Evolutionary conservation across 2,329 filamentous ascomycete genomes (phyloP), one percentile per base, ranked within the genome.

Genomic region (Bipolaris victoriae): DNA sequence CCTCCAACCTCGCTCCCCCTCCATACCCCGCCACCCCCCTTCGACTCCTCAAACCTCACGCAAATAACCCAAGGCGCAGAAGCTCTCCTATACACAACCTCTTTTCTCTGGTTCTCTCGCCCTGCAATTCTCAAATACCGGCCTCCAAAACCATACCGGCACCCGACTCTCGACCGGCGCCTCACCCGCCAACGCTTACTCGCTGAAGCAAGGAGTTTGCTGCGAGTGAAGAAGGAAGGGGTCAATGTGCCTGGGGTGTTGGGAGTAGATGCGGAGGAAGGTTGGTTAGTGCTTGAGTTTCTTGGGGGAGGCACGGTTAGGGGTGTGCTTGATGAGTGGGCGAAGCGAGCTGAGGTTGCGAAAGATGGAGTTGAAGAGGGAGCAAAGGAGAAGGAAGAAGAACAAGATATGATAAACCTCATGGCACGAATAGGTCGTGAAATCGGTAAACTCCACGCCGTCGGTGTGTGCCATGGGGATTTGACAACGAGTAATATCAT

Each of bases 401-500:
- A 62, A 5, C 58, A 70, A 35, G 74, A 76, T 13, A 76, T 72
- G 29, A 44, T 76, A 36, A 75, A 72, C 3, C 78, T 97, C 59
- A 87, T 97, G 85, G 78, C 82, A 45, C 82, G 85, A 62, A 87
- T 97, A 58, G 93, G 91, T 1, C 71, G 75, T 5, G 87, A 88
- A 2, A 85, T 97, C 15, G 92, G 90, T 7, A 83, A 76, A 52
- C 80, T 99, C 81, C 95, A 99, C 81, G 84, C 83, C 52, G 83
- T 87, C n/a, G 94, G 94, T 15, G 86, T 98, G 54, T 88, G 97
- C 57, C 95, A 99, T 79, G 95, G 95, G 39, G 95, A 99, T 79
- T 78, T 99, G 79, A 99, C 95, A 59, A 99, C 93, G 62, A 97
- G 93, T 79, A 99, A 99, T 78, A 84, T 99, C 80, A 97, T 99